phyloP scores from a whole-genome alignment of 2,329 filamentous ascomycete species.

The Fusarium compactum region DNA sequence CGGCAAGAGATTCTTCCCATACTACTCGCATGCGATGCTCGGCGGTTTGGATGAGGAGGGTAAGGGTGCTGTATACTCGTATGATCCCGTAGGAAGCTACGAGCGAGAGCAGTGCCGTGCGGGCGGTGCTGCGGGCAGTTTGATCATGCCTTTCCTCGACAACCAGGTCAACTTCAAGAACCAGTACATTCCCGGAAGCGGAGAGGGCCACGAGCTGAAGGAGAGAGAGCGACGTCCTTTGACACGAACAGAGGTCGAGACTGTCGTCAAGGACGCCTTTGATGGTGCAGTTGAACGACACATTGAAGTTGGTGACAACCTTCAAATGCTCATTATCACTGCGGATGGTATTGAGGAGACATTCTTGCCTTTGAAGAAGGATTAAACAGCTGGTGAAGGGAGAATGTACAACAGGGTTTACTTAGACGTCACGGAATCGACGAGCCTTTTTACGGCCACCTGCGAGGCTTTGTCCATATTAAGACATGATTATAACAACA shows the following conservation, averaged over 20 bases:
- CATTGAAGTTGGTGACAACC: slow-evolving; percentile 96
- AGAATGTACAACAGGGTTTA: slow-evolving; percentile 51
- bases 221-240: slow-evolving; percentile 78
- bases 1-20: slow-evolving; percentile 98
- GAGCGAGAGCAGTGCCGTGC: slow-evolving; percentile 97
- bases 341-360: slow-evolving; percentile 89
- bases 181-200: slow-evolving; percentile 90
- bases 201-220: slow-evolving; percentile 82
- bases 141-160: slow-evolving; percentile 99
- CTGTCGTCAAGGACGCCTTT: slow-evolving; percentile 95
- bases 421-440: slow-evolving; percentile 45
- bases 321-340: slow-evolving; percentile 96
- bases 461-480: background rate
- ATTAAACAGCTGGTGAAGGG: slow-evolving; percentile 64
- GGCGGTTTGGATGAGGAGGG: slow-evolving; percentile 95
- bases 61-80: slow-evolving; percentile 93
- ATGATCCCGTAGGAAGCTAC: slow-evolving; percentile 97
- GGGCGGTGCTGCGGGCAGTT: slow-evolving; percentile 87
- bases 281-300: slow-evolving; percentile 98
- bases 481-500: slow-evolving; percentile 12
- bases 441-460: slow-evolving; percentile 21
- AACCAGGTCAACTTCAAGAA: slow-evolving; percentile 99
- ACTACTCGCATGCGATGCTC: slow-evolving; percentile 95
- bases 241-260: slow-evolving; percentile 79
- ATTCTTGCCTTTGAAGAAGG: slow-evolving; percentile 87